A percentile compares a stretch with the other conserved stretches of the same genome.
These are phyloP conservation scores for Dentiscutata heterogama DNA, from an alignment of 371 early-diverging fungal species.

Conservation along the genomic window DNA sequence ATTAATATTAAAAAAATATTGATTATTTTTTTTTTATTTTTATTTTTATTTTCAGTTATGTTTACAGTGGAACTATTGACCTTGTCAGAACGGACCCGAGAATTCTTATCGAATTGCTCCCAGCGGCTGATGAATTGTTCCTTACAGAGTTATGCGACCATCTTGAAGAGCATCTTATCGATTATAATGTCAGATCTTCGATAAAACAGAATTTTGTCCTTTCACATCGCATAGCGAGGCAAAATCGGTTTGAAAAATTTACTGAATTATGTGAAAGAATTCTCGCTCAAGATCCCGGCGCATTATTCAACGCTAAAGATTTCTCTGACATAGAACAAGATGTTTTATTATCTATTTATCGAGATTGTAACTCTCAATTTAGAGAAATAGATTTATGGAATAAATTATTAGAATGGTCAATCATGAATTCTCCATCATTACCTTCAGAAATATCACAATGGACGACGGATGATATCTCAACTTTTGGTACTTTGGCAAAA, in stretches of 20 bases:
- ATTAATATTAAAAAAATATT: too few relatives aligned
- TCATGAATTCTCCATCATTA: neutral
- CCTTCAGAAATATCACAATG: neutral
- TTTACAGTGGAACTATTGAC: neutral
- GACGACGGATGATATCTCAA: neutral
- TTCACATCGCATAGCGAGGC: neutral
- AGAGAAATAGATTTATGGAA: neutral
- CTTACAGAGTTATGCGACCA: neutral
- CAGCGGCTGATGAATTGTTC: neutral
- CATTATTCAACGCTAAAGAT: neutral
- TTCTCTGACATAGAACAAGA: neutral
- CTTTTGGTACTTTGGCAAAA: neutral
- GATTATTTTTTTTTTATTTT: too few relatives aligned
- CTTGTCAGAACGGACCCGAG: neutral
- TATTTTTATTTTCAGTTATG: neutral
- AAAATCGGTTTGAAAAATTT: neutral
- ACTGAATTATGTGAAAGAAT: neutral
- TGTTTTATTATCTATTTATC: neutral
- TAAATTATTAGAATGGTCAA: neutral
- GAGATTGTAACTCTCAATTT: neutral
- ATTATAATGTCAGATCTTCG: neutral
- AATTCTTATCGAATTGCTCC: neutral
- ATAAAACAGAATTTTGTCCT: slow-evolving; percentile 4
- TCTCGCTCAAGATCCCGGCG: neutral
- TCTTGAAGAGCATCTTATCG: neutral